Conservation (phyloP, 768 basidiomycete genomes). For the Termitomyces sp. region DNA sequence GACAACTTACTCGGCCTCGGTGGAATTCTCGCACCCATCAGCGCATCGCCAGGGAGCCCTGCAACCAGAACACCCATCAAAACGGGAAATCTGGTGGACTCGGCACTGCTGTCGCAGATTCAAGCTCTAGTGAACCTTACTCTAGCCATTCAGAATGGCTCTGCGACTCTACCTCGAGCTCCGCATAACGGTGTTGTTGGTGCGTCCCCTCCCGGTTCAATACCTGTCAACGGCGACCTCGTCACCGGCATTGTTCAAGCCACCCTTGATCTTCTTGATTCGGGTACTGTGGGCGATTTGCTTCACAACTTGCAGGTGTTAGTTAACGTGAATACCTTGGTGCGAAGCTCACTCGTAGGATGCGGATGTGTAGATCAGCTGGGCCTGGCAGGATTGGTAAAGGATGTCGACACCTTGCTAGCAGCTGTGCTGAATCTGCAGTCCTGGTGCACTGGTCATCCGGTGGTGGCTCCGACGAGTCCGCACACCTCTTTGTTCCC, state of each 20-base stretch:
- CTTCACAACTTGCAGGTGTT: constrained; percentile 8
- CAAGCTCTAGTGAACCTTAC: constrained; percentile 6
- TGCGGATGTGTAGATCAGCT: constrained; percentile 10
- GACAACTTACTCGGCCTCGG: not conserved
- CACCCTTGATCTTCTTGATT: constrained; percentile 10
- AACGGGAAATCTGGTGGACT: constrained; percentile 2
- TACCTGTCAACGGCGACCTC: constrained; percentile 9
- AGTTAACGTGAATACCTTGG: not conserved
- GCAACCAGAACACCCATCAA: not conserved
- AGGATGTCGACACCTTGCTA: constrained; percentile 5
- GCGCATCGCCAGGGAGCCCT: not conserved
- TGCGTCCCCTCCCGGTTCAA: not conserved
- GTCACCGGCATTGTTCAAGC: constrained; percentile 11
- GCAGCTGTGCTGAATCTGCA: constrained; percentile 5
- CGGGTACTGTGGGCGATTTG: constrained; percentile 5
- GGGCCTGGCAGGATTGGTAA: constrained; percentile 7
- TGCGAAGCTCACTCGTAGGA: constrained; percentile 4
- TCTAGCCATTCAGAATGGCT: constrained; percentile 3
- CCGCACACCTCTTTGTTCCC: not conserved
- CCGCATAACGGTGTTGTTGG: not conserved
- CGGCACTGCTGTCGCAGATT: constrained; percentile 5
- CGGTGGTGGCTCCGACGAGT: not conserved
- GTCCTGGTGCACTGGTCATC: constrained; percentile 11
- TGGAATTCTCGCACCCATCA: not conserved
- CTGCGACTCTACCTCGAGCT: constrained; percentile 1